Evolutionary conservation across 768 basidiomycete genomes (phyloP).

Genomic region (Floccularia luteovirens): DNA sequence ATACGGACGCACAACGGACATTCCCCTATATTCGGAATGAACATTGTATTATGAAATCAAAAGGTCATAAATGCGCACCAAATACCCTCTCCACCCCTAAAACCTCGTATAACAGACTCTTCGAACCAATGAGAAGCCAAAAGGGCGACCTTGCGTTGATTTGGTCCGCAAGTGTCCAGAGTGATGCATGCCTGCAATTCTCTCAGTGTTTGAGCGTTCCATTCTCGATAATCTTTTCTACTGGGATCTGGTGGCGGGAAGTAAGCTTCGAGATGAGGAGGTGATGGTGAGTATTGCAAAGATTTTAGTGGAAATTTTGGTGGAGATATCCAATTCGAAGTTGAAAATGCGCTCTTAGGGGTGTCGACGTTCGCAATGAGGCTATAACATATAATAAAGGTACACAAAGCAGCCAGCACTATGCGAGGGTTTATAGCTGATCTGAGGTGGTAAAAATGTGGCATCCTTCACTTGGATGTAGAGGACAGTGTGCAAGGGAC

Average conservation of each 20-base stretch:
- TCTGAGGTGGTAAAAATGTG: too few species aligned
- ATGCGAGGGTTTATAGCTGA: too few species aligned
- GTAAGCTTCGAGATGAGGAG: background rate
- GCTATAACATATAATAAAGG: too few species aligned
- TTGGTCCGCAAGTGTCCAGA: constrained; percentile 17
- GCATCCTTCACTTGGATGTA: too few species aligned
- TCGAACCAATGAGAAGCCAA: constrained; percentile 18
- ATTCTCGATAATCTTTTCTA: constrained; percentile 11
- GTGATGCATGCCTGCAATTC: constrained; percentile 19
- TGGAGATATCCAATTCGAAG: too few species aligned
- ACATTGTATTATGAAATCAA: background rate
- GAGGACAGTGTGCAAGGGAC: too few species aligned
- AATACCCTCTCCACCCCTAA: constrained; percentile 13
- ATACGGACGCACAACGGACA: constrained; percentile 18
- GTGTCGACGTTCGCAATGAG: too few species aligned
- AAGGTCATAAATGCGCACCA: constrained; percentile 13
- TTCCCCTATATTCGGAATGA: constrained; percentile 10
- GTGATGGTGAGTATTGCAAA: background rate
- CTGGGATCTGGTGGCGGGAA: background rate
- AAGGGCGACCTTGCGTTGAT: constrained; percentile 24
- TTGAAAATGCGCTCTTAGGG: too few species aligned
- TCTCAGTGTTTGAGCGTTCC: constrained; percentile 16
- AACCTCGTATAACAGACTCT: constrained; percentile 10
- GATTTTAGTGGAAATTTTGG: background rate
- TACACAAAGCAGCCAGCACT: too few species aligned